Evolutionary conservation across 352 stramenopile genomes (phyloP), one percentile per base, ranked within the genome.

Genomic region (Elongisporangium anandrum): DNA sequence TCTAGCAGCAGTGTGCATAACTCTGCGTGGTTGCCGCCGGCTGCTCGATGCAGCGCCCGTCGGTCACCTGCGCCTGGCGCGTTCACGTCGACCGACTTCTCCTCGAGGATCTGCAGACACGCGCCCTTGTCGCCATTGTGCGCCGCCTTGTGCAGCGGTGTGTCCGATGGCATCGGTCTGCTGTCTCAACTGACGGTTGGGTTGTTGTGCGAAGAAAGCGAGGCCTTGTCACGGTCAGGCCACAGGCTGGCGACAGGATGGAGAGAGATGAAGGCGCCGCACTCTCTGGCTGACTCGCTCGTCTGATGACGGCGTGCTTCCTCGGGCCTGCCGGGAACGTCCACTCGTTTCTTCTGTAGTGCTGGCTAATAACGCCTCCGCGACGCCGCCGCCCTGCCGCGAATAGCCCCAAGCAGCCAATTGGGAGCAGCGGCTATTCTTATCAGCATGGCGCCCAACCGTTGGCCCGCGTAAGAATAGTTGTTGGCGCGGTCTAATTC

Each of bases 91-190:
- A 95, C 87, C 10, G 82, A 89, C 52, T 91, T 92, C 38, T 97
- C 86, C 54, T 96, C 87, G 38, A 95, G 60, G 61, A 95, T 92
- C 63, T 95, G 79, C 48, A 95, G 69, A 63, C 88, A 93, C 26
- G 81, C 81, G 45, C 83, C 83, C 65, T 96, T 94, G 65, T 96
- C 88, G 50, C 88, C 88, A 66, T 96, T 97, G 72, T 97, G 83
- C 19, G 88, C 88, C 47, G 87, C 88, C 69, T 96, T 96, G 72
- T 97, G 88, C 15, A 96, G 79, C 57, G 87, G 83, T 29, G 86
- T 95, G 69, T 96, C 88, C 49, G 87, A 93, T 59, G 88, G 88
- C 87, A 96, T 96, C 16, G 59, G 63, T 60, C 56, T 41, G 29
- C 9, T 13, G 29, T 41, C 5, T 41, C 29, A 41, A 41, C 22